phyloP scores from a whole-genome alignment of 2,329 filamentous ascomycete genomes.

The Aspergillus viridinutans region DNA sequence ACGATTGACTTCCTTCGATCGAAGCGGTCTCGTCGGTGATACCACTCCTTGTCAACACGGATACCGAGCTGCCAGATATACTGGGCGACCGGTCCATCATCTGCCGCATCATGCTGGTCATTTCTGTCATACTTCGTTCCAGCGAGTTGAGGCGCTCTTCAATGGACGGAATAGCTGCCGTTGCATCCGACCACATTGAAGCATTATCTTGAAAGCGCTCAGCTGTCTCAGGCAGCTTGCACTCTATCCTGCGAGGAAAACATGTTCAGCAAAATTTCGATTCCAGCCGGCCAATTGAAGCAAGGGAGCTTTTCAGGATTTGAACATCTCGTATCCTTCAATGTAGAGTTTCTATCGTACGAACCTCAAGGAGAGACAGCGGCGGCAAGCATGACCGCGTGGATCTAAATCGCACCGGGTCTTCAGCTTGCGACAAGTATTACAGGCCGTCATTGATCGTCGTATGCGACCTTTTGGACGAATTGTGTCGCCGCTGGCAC shows the following conservation, averaged over 20 bases:
- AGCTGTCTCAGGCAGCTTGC: constrained; percentile 31
- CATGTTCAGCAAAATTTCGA: constrained; percentile 1
- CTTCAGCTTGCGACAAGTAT: constrained; percentile 36
- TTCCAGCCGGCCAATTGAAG: not conserved
- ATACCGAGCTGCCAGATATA: constrained; percentile 13
- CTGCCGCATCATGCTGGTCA: constrained; percentile 31
- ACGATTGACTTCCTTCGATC: constrained; percentile 16
- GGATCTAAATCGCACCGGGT: constrained; percentile 35
- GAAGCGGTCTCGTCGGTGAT: constrained; percentile 21
- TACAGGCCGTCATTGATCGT: constrained; percentile 35
- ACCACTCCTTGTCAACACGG: constrained; percentile 17
- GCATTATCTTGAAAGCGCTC: constrained; percentile 31
- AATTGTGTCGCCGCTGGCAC: constrained; percentile 17
- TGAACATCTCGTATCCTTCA: too few species aligned
- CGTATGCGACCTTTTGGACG: constrained; percentile 32
- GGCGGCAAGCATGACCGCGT: constrained; percentile 33
- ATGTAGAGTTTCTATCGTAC: constrained; percentile 6
- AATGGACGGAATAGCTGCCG: constrained; percentile 28
- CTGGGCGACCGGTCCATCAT: constrained; percentile 25
- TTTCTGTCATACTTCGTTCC: constrained; percentile 32
- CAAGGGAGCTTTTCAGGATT: too few species aligned
- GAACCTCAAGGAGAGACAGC: constrained; percentile 34
- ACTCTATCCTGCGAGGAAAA: constrained; percentile 26
- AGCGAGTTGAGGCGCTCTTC: constrained; percentile 31
- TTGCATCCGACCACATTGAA: constrained; percentile 29